phyloP scores from a whole-genome alignment of 2,329 filamentous ascomycete species.

The Apiospora marii region DNA sequence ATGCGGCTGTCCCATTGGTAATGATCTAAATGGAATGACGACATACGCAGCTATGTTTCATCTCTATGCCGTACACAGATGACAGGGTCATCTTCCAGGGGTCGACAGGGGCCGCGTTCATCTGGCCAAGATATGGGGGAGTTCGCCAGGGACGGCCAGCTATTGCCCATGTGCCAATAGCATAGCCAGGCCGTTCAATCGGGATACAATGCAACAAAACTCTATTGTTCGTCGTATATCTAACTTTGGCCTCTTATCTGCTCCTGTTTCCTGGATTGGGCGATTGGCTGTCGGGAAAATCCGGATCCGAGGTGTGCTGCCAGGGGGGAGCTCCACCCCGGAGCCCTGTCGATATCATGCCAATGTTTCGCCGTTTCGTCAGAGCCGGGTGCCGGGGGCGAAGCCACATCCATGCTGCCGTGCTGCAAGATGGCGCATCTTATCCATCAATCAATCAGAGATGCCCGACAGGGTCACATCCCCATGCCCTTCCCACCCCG shows the following conservation, averaged over 20 bases:
- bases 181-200: neutral
- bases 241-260: neutral
- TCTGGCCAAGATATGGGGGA: neutral
- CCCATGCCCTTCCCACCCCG: neutral
- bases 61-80: no score
- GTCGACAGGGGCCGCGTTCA: neutral
- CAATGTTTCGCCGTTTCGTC: constrained; percentile 8
- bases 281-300: neutral
- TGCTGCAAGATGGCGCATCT: neutral
- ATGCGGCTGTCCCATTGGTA: neutral
- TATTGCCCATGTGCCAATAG: neutral
- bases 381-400: neutral
- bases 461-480: neutral
- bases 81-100: neutral
- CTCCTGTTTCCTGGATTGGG: neutral
- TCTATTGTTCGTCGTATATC: neutral
- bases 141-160: neutral
- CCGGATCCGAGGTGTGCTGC: neutral
- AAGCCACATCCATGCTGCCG: neutral
- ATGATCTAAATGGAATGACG: neutral
- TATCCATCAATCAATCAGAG: neutral
- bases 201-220: neutral
- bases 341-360: neutral
- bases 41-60: neutral
- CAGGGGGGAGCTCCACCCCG: neutral